Evolutionary conservation across 768 basidiomycete genomes (phyloP).

Genomic region (Pluteus cervinus): DNA sequence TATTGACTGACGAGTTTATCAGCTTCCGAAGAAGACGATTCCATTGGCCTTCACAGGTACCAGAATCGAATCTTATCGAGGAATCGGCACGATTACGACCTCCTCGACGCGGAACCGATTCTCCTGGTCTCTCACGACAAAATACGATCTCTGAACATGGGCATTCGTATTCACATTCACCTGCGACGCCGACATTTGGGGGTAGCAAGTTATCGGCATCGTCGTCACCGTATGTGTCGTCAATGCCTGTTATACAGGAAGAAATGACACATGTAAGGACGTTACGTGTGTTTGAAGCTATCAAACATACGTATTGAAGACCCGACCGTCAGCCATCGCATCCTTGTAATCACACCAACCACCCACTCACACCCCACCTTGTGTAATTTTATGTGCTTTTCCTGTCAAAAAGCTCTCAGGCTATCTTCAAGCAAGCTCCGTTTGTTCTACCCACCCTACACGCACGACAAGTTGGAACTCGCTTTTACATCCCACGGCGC

Average conservation of each 20-base stretch:
- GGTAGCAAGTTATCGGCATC: too few relatives aligned
- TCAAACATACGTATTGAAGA: too few relatives aligned
- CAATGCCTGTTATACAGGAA: conserved; percentile 19
- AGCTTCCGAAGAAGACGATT: conserved; percentile 67
- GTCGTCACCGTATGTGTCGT: conserved; percentile 6
- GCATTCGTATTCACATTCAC: too few relatives aligned
- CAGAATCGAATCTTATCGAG: conserved; percentile 22
- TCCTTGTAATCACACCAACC: conserved; percentile 15
- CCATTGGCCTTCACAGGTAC: conserved; percentile 55
- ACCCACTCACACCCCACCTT: conserved; percentile 10
- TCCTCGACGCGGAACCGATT: conserved; percentile 12
- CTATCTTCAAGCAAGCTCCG: too few relatives aligned
- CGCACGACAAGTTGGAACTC: too few relatives aligned
- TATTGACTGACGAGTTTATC: conserved; percentile 7
- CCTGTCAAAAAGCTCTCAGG: too few relatives aligned
- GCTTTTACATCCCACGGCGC: too few relatives aligned
- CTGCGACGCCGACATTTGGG: too few relatives aligned
- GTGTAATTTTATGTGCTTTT: background rate
- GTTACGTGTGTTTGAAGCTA: conserved; percentile 45
- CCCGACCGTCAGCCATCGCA: conserved; percentile 13
- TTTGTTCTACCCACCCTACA: too few relatives aligned
- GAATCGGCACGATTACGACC: conserved; percentile 11
- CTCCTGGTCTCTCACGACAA: background rate
- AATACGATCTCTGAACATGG: too few relatives aligned
- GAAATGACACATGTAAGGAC: conserved; percentile 46